Evolutionary conservation across 108 stramenopile genomes (phyloP), one percentile per base, ranked within the genome.

Genomic region (Pseudonitzschia pungens): DNA sequence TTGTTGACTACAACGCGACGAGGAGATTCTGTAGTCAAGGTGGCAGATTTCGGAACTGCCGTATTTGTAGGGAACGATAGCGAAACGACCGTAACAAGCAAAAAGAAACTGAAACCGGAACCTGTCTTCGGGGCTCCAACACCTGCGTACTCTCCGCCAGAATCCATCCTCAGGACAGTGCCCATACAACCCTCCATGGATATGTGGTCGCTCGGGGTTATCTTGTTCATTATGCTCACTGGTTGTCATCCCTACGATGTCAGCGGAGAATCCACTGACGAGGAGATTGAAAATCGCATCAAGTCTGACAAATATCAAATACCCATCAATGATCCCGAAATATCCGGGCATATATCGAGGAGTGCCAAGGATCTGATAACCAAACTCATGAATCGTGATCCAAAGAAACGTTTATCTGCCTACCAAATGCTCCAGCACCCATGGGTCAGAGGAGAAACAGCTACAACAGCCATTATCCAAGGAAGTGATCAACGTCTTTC

Each of bases 181-280:
- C 70, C 73, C 21, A 77, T 74, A 12, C 57, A 72, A 48, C 73
- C 83, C 22, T 31, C 83, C 0, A 71, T 72, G 65, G 90, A 92
- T 68, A 89, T 93, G 88, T 93, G 92, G 92, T 86, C 85, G 1
- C 75, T 96, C 24, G 96, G 96, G 9, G 85, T 96, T 14, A 93
- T 96, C 72, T 74, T 96, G 16, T 96, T 94, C 65, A 94, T 96
- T 68, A 92, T 96, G 93, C 81, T 96, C n/a, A 89, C 89, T 15
- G 96, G 93, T 41, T 75, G 90, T 12, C 96, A 96, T 72, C 96
- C 96, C 0, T 96, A 91, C 65, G 96, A 96, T 80, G 69, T 92
- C 33, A 65, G 72, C n/a, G 96, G 93, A 26, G 78, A 70, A 33
- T 79, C 88, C 20, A 84, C 87, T 5, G 90, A 92, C 58, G 87